Evolutionary conservation across 495 filamentous ascomycete genomes (phyloP).

Genomic region (Penicillium paxilli): DNA sequence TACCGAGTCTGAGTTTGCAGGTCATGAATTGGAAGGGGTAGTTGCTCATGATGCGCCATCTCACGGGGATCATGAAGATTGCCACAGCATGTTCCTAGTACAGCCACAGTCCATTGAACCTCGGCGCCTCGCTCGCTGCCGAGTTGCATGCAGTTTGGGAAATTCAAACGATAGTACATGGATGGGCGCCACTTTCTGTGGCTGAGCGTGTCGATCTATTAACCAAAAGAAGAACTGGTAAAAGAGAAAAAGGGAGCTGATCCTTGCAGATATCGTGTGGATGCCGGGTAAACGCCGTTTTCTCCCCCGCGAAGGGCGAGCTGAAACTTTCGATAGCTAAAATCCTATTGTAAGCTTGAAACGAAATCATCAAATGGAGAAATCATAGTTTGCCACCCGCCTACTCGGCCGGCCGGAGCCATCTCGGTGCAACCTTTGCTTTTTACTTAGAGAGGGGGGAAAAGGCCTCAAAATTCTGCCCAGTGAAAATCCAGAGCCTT

Average conservation of each 20-base stretch:
- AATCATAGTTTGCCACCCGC: neutral
- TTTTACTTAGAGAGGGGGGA: neutral
- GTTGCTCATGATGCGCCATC: neutral
- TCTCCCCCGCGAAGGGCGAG: slow-evolving; percentile 15
- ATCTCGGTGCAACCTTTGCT: neutral
- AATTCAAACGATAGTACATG: neutral
- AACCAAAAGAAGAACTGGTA: slow-evolving; percentile 7
- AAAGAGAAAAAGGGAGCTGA: slow-evolving; percentile 1
- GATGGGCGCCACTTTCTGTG: slow-evolving; percentile 14
- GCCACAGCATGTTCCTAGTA: neutral
- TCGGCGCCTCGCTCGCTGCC: neutral
- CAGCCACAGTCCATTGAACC: neutral
- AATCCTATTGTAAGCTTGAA: neutral
- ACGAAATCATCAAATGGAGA: neutral
- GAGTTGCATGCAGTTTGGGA: neutral
- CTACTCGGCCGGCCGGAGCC: neutral
- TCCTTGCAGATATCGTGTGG: slow-evolving; percentile 1
- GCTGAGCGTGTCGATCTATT: slow-evolving; percentile 19
- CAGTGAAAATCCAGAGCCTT: neutral
- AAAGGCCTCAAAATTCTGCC: neutral
- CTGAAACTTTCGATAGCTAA: slow-evolving; percentile 10
- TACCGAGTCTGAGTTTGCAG: neutral
- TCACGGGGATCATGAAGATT: neutral
- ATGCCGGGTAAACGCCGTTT: neutral
- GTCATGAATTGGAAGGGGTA: neutral